These are phyloP conservation scores for Solanum paucissectum DNA, from an alignment of 257 asterid genomes.

Conservation along the genomic window DNA sequence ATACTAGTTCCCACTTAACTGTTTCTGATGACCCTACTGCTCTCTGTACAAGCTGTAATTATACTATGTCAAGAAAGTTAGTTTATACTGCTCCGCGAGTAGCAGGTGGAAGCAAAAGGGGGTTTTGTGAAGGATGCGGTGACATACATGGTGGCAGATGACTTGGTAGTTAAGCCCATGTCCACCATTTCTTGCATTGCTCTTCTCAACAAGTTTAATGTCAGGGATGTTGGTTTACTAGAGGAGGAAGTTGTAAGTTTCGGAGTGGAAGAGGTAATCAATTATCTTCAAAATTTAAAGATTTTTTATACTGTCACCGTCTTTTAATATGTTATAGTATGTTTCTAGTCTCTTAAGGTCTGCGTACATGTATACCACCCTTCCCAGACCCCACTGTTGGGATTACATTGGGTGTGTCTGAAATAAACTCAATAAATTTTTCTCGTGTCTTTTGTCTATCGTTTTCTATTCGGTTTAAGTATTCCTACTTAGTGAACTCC, in stretches of 20 bases:
- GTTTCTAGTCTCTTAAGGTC: too few relatives aligned
- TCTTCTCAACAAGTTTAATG: conserved; percentile 4
- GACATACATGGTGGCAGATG: conserved; percentile 26
- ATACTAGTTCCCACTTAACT: too few relatives aligned
- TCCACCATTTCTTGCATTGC: conserved; percentile 13
- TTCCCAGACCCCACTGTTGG: not conserved
- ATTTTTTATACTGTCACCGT: too few relatives aligned
- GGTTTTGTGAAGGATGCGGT: conserved; percentile 30
- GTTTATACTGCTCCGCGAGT: not conserved
- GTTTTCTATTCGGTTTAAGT: not conserved
- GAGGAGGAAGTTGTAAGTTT: conserved; percentile 4
- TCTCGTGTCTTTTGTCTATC: not conserved
- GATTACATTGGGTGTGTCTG: not conserved
- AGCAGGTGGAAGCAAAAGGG: not conserved
- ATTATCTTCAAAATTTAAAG: not conserved
- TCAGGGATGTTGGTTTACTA: conserved; percentile 1
- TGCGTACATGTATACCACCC: not conserved
- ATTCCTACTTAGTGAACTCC: not conserved
- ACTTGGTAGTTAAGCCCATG: conserved; percentile 18
- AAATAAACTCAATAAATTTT: not conserved
- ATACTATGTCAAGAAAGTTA: not conserved
- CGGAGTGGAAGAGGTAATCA: conserved; percentile 12
- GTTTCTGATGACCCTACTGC: conserved; percentile 8
- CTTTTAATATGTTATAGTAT: too few relatives aligned
- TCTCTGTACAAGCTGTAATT: not conserved